Conservation (phyloP, 139 green algal genomes). For the Tetraselmis striata region DNA sequence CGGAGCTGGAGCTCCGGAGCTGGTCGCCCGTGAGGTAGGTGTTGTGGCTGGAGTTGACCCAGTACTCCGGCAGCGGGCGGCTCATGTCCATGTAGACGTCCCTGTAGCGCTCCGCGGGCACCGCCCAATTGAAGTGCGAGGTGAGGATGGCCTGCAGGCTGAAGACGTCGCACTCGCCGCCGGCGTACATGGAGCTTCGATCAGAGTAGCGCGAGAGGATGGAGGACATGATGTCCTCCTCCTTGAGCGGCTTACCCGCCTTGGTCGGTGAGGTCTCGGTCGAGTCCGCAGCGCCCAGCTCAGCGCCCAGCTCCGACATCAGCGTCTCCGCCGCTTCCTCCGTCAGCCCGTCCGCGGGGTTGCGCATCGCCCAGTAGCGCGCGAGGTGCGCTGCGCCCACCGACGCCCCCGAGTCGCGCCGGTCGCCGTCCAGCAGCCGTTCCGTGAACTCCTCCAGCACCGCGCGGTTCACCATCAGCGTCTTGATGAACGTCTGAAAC, state of each 20-base stretch:
- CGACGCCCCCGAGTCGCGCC: not conserved
- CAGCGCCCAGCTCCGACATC: not conserved
- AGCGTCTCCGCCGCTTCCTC: not conserved
- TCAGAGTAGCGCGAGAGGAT: not conserved
- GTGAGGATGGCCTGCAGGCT: not conserved
- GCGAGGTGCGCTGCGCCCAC: not conserved
- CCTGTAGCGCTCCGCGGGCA: not conserved
- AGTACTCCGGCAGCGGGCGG: conserved; percentile 12
- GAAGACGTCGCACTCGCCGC: not conserved
- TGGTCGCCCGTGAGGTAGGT: conserved; percentile 23
- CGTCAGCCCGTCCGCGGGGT: not conserved
- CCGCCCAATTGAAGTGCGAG: not conserved
- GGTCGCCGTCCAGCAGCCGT: not conserved
- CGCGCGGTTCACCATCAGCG: not conserved
- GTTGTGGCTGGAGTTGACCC: conserved; percentile 22
- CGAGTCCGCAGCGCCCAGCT: too few relatives aligned
- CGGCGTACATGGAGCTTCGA: not conserved
- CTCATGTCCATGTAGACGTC: conserved; percentile 2
- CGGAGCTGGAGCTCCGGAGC: not conserved
- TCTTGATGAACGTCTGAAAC: not conserved
- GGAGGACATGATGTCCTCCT: not conserved
- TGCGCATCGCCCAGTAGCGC: not conserved
- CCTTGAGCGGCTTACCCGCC: too few relatives aligned
- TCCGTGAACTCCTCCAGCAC: not conserved
- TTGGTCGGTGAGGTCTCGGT: too few relatives aligned